Base-by-base conservation (phyloP, 768 basidiomycete species). In the Termitomyces sp. region DNA sequence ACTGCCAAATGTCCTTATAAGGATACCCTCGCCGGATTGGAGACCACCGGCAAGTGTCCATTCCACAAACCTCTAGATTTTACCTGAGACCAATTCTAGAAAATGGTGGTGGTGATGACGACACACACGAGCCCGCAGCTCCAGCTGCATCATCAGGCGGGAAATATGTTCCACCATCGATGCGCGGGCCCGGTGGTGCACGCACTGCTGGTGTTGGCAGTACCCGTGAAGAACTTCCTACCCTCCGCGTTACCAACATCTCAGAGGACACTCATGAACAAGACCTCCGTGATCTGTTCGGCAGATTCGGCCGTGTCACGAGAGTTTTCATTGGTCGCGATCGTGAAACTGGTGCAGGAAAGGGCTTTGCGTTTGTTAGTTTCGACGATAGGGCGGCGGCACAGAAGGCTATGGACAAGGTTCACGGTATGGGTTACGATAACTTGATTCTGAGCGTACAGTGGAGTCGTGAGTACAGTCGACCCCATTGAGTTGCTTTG, bases 1-100 rank as follows among this genome's bases (percentile, higher is more conserved):
- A 99, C 97, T 14, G 91, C 95, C 64, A 95, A 96, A 74, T 98
- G 97, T 83, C 97, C 97, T 6, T 96, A 95, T 83, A 97, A 95
- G 77, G 95, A 98, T 68, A 90, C 91, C 9, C 83, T 99, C 14
- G 88, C 87, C 10, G 90, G 86, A 4, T 79, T 94, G 52, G 91
- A 87, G 56, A 80, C 79, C 12, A 76, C 77, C 5, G 87, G 87
- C 83, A 68, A 57, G 78, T 72, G 38, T 46, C 32, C 11, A n/a
- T 47, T 31, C 49, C 60, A 32, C 29, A 0, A 37, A 3, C 17
- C 42, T 45, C 6, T 20, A 15, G 37, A 42, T 14, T 15, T 40
- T n/a, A 34, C 25, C 25, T 48, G 10, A 57, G 37, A 47, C 34
- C 12, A 29, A 25, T 53, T 3, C 6, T 56, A 74, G 75, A 76